phyloP scores from a whole-genome alignment of 164 flowering plant species.

The Platanus orientalis region DNA sequence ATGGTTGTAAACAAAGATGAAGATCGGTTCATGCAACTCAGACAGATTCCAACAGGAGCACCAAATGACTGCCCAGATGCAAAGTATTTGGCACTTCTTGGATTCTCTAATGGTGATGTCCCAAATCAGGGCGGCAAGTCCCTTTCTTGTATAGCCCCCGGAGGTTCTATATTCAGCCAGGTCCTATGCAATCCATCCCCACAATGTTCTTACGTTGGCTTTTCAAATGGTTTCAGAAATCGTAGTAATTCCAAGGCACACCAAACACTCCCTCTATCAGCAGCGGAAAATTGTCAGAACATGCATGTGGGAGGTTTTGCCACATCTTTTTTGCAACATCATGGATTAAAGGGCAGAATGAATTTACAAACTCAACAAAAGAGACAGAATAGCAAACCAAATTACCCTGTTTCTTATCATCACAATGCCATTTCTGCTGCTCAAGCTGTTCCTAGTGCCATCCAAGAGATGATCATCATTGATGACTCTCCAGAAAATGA shows the following conservation, averaged over 20 bases:
- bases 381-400: slow-evolving; percentile 13
- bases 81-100: slow-evolving; percentile 17
- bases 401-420: slow-evolving; percentile 10
- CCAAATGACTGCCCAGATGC: slow-evolving; percentile 15
- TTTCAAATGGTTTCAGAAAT: slow-evolving; percentile 19
- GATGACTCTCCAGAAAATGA: slow-evolving; percentile 49
- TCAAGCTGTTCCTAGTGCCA: slow-evolving; percentile 15
- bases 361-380: slow-evolving; percentile 12
- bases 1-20: slow-evolving; percentile 73
- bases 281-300: slow-evolving; percentile 12
- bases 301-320: slow-evolving; percentile 17
- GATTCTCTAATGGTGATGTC: slow-evolving; percentile 16
- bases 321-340: slow-evolving; percentile 11
- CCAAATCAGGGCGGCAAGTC: slow-evolving; percentile 19
- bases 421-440: slow-evolving; percentile 15
- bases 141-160: slow-evolving; percentile 17
- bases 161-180: slow-evolving; percentile 24
- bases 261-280: slow-evolving; percentile 9
- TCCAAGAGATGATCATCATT: slow-evolving; percentile 46
- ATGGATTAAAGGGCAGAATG: slow-evolving; percentile 15
- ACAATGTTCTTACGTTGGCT: slow-evolving; percentile 21
- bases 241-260: slow-evolving; percentile 12
- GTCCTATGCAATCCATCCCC: slow-evolving; percentile 15
- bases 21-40: slow-evolving; percentile 27
- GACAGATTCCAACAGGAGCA: slow-evolving; percentile 12